phyloP scores from a whole-genome alignment of 208 protist species.

The Novymonas esmeraldas region DNA sequence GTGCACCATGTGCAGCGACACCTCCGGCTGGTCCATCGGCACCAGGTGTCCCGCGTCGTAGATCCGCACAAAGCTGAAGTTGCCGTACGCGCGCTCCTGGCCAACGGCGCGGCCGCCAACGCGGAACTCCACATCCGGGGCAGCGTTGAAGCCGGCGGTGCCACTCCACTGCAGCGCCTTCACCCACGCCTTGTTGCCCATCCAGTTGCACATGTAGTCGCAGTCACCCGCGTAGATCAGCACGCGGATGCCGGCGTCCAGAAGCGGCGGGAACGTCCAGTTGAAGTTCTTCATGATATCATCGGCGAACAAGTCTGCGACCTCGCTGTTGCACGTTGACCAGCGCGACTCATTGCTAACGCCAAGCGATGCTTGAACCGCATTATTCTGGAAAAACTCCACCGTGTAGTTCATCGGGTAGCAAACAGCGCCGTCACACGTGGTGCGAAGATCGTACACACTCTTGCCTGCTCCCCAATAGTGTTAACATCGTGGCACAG shows the following conservation, averaged over 20 bases:
- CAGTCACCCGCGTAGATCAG: constrained; percentile 91
- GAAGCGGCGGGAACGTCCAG: constrained; percentile 54
- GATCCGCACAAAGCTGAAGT: constrained; percentile 82
- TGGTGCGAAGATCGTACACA: no score
- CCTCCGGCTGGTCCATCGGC: constrained; percentile 83
- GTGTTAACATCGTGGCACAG: no score
- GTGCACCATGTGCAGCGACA: constrained; percentile 49
- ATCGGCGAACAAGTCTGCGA: constrained; percentile 44
- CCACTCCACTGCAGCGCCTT: constrained; percentile 73
- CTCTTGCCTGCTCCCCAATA: no score
- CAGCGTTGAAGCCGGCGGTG: constrained; percentile 52
- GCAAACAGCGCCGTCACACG: constrained; percentile 47
- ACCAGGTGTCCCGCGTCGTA: constrained; percentile 90
- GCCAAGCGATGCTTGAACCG: constrained; percentile 60
- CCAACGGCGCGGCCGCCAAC: constrained; percentile 33
- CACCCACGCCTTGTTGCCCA: constrained; percentile 90
- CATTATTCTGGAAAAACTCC: constrained; percentile 46
- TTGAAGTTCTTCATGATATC: constrained; percentile 82
- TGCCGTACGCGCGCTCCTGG: constrained; percentile 32
- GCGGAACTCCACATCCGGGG: constrained; percentile 43
- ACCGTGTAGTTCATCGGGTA: constrained; percentile 21
- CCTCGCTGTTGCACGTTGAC: constrained; percentile 57
- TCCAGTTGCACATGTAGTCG: constrained; percentile 94
- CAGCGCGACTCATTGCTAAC: constrained; percentile 41
- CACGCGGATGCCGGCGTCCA: constrained; percentile 72